Evolutionary conservation across 768 basidiomycete species (phyloP).

Genomic region (Sutorius australiensis): DNA sequence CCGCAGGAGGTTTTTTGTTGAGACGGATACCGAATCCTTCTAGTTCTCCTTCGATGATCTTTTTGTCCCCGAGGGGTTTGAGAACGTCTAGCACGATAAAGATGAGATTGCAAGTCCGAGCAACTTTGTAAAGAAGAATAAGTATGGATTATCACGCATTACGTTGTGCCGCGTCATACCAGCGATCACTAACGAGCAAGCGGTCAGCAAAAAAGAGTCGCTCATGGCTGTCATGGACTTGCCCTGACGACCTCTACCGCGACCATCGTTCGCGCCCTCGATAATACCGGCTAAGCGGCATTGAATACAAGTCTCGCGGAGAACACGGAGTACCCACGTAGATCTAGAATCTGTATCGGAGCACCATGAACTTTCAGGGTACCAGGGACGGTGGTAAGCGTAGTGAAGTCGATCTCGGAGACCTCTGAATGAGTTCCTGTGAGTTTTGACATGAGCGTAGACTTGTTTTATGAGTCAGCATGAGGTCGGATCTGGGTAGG

Average conservation of each 20-base stretch:
- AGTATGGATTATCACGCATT: constrained; percentile 3
- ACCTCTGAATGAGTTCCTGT: constrained; percentile 97
- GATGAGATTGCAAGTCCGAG: constrained; percentile 96
- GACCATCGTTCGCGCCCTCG: constrained; percentile 94
- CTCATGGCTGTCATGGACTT: constrained; percentile 26
- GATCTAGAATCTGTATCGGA: constrained; percentile 90
- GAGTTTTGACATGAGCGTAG: constrained; percentile 90
- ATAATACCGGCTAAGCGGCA: constrained; percentile 81
- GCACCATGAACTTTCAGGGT: constrained; percentile 94
- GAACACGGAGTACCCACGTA: constrained; percentile 55
- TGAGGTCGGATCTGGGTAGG: constrained; percentile 1
- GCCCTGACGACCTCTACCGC: constrained; percentile 94
- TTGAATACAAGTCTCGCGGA: constrained; percentile 9
- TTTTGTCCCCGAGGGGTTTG: constrained; percentile 96
- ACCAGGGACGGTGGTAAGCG: constrained; percentile 92
- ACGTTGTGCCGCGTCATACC: constrained; percentile 42
- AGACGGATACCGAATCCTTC: constrained; percentile 98
- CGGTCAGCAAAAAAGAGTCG: constrained; percentile 19
- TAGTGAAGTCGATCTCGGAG: constrained; percentile 96
- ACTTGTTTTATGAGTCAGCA: constrained; percentile 42
- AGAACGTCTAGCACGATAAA: constrained; percentile 98
- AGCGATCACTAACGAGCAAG: constrained; percentile 56
- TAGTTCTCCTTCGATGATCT: constrained; percentile 84
- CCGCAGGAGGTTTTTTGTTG: constrained; percentile 91
- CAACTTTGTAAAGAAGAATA: constrained; percentile 51